Evolutionary conservation across 1,284 basidiomycete species (phyloP).

Genomic region (Cystobasidiaceae sp.): DNA sequence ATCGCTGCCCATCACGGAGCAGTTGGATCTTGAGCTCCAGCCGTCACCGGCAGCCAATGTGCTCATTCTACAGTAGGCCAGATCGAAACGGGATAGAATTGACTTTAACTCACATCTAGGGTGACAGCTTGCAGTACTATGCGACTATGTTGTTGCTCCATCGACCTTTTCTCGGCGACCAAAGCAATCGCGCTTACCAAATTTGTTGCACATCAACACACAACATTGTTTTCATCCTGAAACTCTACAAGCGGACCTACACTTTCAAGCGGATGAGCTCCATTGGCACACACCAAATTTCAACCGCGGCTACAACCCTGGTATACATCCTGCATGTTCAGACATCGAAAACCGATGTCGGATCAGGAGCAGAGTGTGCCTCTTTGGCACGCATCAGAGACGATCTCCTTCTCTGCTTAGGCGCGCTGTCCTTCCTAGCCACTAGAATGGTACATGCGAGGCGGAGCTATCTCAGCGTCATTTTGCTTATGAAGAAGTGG

Average conservation of each 20-base stretch:
- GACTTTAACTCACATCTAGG: background rate
- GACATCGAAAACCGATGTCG: no score
- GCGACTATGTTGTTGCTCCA: slow-evolving; percentile 27
- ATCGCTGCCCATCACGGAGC: slow-evolving; percentile 6
- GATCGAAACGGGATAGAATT: background rate
- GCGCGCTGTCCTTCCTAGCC: slow-evolving; percentile 19
- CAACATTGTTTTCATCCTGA: slow-evolving; percentile 6
- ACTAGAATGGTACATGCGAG: slow-evolving; percentile 21
- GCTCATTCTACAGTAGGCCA: slow-evolving; percentile 15
- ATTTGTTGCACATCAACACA: slow-evolving; percentile 17
- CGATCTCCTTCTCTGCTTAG: slow-evolving; percentile 20
- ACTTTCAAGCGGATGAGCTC: slow-evolving; percentile 17
- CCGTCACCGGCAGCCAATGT: slow-evolving; percentile 23
- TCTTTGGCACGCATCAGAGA: background rate
- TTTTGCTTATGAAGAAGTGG: slow-evolving; percentile 28
- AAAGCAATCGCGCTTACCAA: background rate
- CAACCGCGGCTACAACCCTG: slow-evolving; percentile 22
- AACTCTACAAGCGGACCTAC: slow-evolving; percentile 27
- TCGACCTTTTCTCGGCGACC: slow-evolving; percentile 20
- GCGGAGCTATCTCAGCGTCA: slow-evolving; percentile 23
- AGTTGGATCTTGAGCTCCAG: slow-evolving; percentile 22
- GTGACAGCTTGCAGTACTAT: slow-evolving; percentile 23
- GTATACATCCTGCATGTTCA: slow-evolving; percentile 23
- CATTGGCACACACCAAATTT: slow-evolving; percentile 21
- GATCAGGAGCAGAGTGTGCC: background rate